Percentiles rank a stretch among this genome's conserved stretches.
Evolutionary conservation across 2,329 filamentous ascomycete genomes (phyloP).

Genomic region (Acephala macrosclerotiorum): DNA sequence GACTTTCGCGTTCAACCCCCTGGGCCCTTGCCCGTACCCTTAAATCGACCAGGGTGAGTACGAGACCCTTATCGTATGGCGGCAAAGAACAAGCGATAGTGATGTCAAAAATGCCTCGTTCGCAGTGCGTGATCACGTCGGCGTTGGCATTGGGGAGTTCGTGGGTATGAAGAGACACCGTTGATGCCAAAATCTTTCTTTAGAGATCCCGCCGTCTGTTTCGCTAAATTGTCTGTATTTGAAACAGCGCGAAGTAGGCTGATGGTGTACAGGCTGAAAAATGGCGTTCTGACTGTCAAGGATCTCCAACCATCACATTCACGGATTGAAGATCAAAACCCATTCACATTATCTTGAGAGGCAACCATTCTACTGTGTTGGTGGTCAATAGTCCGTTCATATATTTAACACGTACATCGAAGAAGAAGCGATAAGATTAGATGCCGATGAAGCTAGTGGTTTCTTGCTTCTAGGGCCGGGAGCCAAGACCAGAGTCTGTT

Average conservation of each 20-base stretch:
- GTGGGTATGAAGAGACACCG: conserved; percentile 11
- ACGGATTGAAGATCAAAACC: neutral
- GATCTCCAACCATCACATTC: too few species aligned
- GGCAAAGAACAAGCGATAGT: conserved; percentile 16
- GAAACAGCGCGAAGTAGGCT: conserved; percentile 28
- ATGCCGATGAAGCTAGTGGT: conserved; percentile 4
- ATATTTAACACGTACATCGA: neutral
- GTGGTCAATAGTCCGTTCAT: neutral
- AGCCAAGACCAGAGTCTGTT: conserved; percentile 13
- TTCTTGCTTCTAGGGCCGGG: conserved; percentile 14
- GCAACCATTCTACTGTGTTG: too few species aligned
- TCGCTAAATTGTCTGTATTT: conserved; percentile 17
- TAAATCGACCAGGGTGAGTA: conserved; percentile 28
- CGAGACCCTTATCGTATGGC: conserved; percentile 18
- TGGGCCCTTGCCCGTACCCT: conserved; percentile 33
- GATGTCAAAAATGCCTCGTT: conserved; percentile 16
- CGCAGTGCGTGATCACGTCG: conserved; percentile 9
- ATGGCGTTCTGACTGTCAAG: neutral
- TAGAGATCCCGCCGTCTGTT: neutral
- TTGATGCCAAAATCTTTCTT: conserved; percentile 18
- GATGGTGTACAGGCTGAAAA: conserved; percentile 1
- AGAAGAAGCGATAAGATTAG: conserved; percentile 5
- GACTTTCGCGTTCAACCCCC: conserved; percentile 37
- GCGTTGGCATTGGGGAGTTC: conserved; percentile 9
- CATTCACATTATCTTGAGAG: neutral